Base-by-base conservation (phyloP, 1,139 yeast species). In the Blastobotrys apis region DNA sequence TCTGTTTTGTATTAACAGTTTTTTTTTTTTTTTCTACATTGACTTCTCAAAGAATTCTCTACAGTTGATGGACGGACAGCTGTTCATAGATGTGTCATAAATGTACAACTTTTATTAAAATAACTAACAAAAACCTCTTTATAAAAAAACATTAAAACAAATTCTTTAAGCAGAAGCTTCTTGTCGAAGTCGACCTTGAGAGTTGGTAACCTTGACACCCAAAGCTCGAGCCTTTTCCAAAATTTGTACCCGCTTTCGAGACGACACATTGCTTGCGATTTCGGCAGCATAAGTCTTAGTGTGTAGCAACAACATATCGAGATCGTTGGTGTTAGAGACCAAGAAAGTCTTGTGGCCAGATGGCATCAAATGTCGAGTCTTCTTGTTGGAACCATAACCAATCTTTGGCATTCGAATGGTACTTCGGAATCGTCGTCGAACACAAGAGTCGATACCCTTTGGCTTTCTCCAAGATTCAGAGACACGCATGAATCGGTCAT, bases 341-440 rank as follows among this genome's bases (percentile, higher is more conserved):
- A 88, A 77, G 81, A 84, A 85, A 66, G 86, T 83, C 82, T 88
- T 92, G 94, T 85, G 95, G 71, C 99, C 99, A 58, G 96, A 85
- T 72, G 97, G 96, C 71, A 80, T 76, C 79, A 92, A 71, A 81
- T 81, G 87, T 77, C 84, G 88, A 72, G 98, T 92, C 81, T 83
- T 87, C 81, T 88, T 92, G 96, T 92, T 88, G 66, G 97, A 88
- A 76, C 98, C 97, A 81, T 86, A 94, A 80, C 99, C 99, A 69
- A 94, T 90, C 80, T 85, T 90, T 80, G 99, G 99, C 82, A 90
- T 95, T 68, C 92, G 80, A 71, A 92, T 85, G 77, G 94, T 84
- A 70, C 98, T 98, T 84, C 97, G 87, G 95, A 92, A 94, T 81
- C 97, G 87, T 82, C 97, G 90, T 83, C 97, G 90, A 73, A 90